Base-by-base conservation (phyloP, 2,329 filamentous ascomycete species). In the Cercospora sesami region DNA sequence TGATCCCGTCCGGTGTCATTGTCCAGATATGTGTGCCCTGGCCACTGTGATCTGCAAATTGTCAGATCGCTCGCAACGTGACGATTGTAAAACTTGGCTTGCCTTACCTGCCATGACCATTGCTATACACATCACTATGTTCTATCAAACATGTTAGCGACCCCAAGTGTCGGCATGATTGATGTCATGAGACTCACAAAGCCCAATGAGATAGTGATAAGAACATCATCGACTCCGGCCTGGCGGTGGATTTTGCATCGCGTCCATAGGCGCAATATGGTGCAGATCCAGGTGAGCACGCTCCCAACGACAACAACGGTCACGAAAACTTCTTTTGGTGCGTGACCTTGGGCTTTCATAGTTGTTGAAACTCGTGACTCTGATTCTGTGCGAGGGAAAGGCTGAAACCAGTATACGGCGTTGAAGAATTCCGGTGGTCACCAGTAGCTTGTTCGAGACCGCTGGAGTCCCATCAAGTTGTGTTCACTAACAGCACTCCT, bases 191-290 rank as follows among this genome's bases (percentile, higher is more conserved):
- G 28, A 36, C 61, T 39, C 30, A 63, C 61, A 57, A 63, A 63
- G n/a, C 23, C 26, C 14, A 30, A 16, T 5, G 61, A 55, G 4
- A 61, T 36, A 9, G 33, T 30, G 12, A 63, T 63, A 9, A 63
- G n/a, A 8, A 31, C n/a, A 55, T 63, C 61, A 21, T 63, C 61
- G 10, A 57, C 9, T 18, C 61, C 61, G 14, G 61, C 42, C 28
- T 63, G 58, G n/a, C 59, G 64, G 14, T 61, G 57, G 10, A 57
- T 63, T 8, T 26, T 33, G 42, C 53, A 30, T 36, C 64, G 26
- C 45, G 58, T 66, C 64, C 58, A 62, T 30, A 57, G 26, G 18
- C 64, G 28, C 30, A 63, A 12, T n/a, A 59, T 18, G 21, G 55
- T 33, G 48, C 61, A 63, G 30, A 63, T 63, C 18, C 28, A 53